Percentiles rank a stretch among this genome's conserved stretches.
These are phyloP conservation scores for Tylopilus subfusipes DNA, from an alignment of 768 basidiomycete species.

Conservation along the genomic window DNA sequence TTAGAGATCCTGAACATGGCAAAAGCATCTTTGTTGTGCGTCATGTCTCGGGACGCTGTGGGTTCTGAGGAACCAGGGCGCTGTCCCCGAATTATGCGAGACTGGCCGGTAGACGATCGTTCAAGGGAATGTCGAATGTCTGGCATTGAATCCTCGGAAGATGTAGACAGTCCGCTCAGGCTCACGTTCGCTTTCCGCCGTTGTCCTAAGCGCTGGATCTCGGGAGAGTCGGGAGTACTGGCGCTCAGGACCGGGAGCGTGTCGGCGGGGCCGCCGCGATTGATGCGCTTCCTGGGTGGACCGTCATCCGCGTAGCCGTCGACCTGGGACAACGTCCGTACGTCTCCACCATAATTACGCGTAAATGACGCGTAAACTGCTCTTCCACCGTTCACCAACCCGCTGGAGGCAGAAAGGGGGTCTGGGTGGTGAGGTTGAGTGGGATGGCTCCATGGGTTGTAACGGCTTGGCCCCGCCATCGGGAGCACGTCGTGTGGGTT, in stretches of 20 bases:
- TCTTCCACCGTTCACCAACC: constrained; percentile 45
- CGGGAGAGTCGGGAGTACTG: constrained; percentile 51
- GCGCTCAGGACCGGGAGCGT: constrained; percentile 22
- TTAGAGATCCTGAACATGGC: constrained; percentile 62
- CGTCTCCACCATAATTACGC: constrained; percentile 37
- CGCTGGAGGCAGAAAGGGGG: constrained; percentile 57
- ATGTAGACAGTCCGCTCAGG: constrained; percentile 47
- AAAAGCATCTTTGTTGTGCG: constrained; percentile 34
- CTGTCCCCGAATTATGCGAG: constrained; percentile 55
- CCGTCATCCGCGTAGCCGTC: constrained; percentile 48
- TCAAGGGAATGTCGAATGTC: constrained; percentile 42
- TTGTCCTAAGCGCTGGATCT: constrained; percentile 50
- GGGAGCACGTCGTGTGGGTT: constrained; percentile 42
- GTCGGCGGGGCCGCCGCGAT: constrained; percentile 46
- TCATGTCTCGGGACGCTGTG: constrained; percentile 23
- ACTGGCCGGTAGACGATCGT: constrained; percentile 36
- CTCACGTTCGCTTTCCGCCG: constrained; percentile 40
- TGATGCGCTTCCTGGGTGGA: constrained; percentile 68
- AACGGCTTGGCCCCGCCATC: constrained; percentile 37
- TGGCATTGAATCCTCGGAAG: constrained; percentile 68
- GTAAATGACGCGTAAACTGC: constrained; percentile 53
- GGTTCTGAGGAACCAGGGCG: constrained; percentile 33
- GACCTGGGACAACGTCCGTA: constrained; percentile 36
- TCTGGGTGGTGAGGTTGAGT: constrained; percentile 39
- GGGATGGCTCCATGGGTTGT: constrained; percentile 37